Evolutionary conservation across 805 yeast genomes (phyloP).

Genomic region (Groenewaldozyma salmanticensis): DNA sequence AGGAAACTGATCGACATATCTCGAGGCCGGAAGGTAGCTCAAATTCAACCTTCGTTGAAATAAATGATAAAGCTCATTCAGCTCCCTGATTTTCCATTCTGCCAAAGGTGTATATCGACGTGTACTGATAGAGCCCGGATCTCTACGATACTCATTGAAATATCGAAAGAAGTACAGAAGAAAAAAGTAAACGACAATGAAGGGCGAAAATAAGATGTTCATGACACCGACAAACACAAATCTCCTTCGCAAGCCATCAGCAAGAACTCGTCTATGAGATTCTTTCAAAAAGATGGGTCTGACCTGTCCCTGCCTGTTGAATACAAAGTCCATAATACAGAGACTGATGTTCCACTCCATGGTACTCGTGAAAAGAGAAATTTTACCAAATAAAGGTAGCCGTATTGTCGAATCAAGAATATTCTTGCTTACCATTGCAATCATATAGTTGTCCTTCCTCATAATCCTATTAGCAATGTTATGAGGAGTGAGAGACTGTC

Average conservation of each 20-base stretch:
- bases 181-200: constrained; percentile 73
- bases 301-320: constrained; percentile 75
- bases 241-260: constrained; percentile 64
- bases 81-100: constrained; percentile 90
- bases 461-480: constrained; percentile 91
- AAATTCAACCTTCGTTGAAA: constrained; percentile 70
- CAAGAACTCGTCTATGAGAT: constrained; percentile 52
- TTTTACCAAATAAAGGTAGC: constrained; percentile 29
- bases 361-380: constrained; percentile 54
- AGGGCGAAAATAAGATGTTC: constrained; percentile 75
- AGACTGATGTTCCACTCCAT: constrained; percentile 90
- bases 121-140: constrained; percentile 73
- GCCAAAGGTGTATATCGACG: constrained; percentile 92
- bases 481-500: constrained; percentile 71
- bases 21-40: constrained; percentile 70
- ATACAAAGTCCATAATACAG: constrained; percentile 78
- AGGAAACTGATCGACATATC: constrained; percentile 87
- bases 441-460: constrained; percentile 90
- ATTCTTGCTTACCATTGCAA: constrained; percentile 77
- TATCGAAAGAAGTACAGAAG: constrained; percentile 79
- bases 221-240: constrained; percentile 82
- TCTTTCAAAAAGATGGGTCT: constrained; percentile 63
- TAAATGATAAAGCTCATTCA: constrained; percentile 84
- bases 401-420: constrained; percentile 59
- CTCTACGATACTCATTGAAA: constrained; percentile 83